Percentiles rank a stretch among this genome's conserved stretches.
Evolutionary conservation across 2,329 filamentous ascomycete species (phyloP).

Genomic region (Amylocarpus encephaloides): DNA sequence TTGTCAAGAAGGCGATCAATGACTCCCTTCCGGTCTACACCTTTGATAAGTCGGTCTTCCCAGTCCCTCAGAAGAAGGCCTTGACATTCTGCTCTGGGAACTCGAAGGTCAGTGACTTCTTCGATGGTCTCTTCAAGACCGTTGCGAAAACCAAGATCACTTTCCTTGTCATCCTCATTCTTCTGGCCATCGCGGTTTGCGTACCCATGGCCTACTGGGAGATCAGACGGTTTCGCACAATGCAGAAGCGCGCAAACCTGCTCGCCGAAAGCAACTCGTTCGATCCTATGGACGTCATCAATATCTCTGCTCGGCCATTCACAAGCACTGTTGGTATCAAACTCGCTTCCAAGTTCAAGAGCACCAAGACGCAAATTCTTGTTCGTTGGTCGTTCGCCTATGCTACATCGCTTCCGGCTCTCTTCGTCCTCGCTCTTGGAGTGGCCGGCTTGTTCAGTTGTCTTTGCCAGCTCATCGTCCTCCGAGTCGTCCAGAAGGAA

Average conservation of each 20-base stretch:
- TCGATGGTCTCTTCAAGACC: conserved; percentile 61
- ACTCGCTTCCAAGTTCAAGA: conserved; percentile 57
- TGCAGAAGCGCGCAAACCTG: conserved; percentile 62
- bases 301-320: conserved; percentile 76
- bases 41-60: conserved; percentile 74
- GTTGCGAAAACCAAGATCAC: conserved; percentile 64
- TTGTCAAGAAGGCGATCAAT: conserved; percentile 69
- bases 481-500: conserved; percentile 56
- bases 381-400: conserved; percentile 59
- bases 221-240: conserved; percentile 66
- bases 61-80: conserved; percentile 73
- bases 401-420: conserved; percentile 57
- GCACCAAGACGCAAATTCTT: conserved; percentile 59
- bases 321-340: conserved; percentile 68
- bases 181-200: conserved; percentile 67
- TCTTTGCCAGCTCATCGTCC: conserved; percentile 60
- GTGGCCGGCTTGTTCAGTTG: conserved; percentile 61
- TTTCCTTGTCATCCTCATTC: conserved; percentile 67
- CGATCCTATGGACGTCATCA: conserved; percentile 82
- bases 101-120: conserved; percentile 76
- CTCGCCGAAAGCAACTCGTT: conserved; percentile 55
- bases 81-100: conserved; percentile 87
- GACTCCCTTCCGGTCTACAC: conserved; percentile 64
- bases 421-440: conserved; percentile 63
- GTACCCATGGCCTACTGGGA: conserved; percentile 76